Conservation (phyloP, 1,284 basidiomycete species). For the Ceratorhiza oryzae-sativae region DNA sequence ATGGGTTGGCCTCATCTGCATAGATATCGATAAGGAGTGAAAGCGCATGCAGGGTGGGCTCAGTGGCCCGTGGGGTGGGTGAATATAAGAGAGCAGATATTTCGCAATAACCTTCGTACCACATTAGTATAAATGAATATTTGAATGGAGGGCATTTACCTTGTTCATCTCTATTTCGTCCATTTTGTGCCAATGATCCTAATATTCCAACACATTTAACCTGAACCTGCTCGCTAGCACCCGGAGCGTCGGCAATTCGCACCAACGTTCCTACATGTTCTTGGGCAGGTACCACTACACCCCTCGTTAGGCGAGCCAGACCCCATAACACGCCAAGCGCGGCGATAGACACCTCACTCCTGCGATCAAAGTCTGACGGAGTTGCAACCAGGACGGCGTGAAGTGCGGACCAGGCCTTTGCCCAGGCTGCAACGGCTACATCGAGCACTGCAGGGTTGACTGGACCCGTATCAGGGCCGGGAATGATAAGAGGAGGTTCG, state of each 20-base stretch:
- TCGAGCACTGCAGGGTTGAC: slow-evolving; percentile 44
- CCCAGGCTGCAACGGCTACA: slow-evolving; percentile 65
- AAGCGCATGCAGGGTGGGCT: slow-evolving; percentile 79
- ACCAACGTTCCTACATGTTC: slow-evolving; percentile 73
- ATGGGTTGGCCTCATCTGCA: slow-evolving; percentile 85
- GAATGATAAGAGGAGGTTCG: slow-evolving; percentile 85
- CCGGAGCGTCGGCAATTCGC: slow-evolving; percentile 64
- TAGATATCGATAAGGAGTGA: slow-evolving; percentile 94
- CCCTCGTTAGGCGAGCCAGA: slow-evolving; percentile 71
- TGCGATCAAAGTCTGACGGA: slow-evolving; percentile 65
- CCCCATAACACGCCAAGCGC: slow-evolving; percentile 83
- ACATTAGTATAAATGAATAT: neutral
- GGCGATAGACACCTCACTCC: slow-evolving; percentile 73
- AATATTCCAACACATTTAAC: slow-evolving; percentile 84
- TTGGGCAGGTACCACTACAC: slow-evolving; percentile 63
- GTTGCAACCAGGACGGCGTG: slow-evolving; percentile 58
- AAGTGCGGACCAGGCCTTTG: slow-evolving; percentile 64
- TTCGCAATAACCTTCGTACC: slow-evolving; percentile 66
- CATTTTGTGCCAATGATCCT: slow-evolving; percentile 77
- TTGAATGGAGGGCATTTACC: slow-evolving; percentile 53
- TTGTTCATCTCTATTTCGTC: slow-evolving; percentile 72
- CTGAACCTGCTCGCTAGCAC: slow-evolving; percentile 60
- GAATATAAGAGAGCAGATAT: slow-evolving; percentile 68
- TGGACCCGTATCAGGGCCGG: slow-evolving; percentile 55
- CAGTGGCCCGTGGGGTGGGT: slow-evolving; percentile 58